Percentiles rank a stretch among this genome's conserved stretches.
Evolutionary conservation across 768 basidiomycete species (phyloP).

Genomic region (Macrolepiota dolichaula): DNA sequence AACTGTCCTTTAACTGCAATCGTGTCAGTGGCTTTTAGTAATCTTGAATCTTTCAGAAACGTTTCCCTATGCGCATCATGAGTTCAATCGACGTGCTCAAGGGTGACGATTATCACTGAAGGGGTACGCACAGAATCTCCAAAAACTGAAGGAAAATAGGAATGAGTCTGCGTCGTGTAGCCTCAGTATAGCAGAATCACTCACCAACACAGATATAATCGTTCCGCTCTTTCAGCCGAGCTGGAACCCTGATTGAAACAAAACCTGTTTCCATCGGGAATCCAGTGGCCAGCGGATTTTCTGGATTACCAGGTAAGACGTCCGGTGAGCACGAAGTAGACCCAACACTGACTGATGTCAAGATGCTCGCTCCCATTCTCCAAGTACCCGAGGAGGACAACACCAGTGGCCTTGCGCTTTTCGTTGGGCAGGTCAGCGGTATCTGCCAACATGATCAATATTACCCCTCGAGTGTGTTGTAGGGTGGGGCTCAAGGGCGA

Average conservation of each 20-base stretch:
- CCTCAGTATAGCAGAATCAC: constrained; percentile 2
- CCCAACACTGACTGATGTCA: constrained; percentile 37
- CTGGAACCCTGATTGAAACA: constrained; percentile 37
- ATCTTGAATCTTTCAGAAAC: constrained; percentile 28
- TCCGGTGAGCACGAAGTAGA: background rate
- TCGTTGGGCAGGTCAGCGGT: constrained; percentile 34
- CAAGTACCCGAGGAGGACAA: constrained; percentile 43
- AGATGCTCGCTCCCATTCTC: constrained; percentile 43
- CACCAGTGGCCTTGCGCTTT: constrained; percentile 30
- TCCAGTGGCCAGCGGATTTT: constrained; percentile 37
- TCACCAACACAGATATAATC: constrained; percentile 48
- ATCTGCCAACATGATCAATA: constrained; percentile 18
- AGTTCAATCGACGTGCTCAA: background rate
- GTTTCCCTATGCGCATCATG: constrained; percentile 20
- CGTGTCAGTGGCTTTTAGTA: background rate
- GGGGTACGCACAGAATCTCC: constrained; percentile 43
- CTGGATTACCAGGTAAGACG: constrained; percentile 19
- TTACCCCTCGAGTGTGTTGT: background rate
- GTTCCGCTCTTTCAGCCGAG: constrained; percentile 26
- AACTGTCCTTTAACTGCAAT: background rate
- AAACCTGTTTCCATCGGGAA: constrained; percentile 37
- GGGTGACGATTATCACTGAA: constrained; percentile 12
- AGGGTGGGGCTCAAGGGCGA: too few relatives aligned
- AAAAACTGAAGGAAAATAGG: constrained; percentile 29
- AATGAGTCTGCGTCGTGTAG: background rate